Base-by-base conservation (phyloP, 179 eudicot genomes). In the Patellifolia procumbens region DNA sequence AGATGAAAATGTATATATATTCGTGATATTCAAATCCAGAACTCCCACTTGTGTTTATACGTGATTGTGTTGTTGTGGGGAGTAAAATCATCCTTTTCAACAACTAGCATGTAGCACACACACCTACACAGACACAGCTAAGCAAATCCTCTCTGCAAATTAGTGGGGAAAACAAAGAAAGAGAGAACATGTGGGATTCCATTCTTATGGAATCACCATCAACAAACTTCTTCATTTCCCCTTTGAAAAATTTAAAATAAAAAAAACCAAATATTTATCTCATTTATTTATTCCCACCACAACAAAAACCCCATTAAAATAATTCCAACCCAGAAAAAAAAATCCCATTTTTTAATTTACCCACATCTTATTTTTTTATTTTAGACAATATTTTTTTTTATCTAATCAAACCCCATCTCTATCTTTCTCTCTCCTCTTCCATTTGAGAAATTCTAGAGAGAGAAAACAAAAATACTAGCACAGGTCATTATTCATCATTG, bases 131-230 rank as follows among this genome's bases (percentile, higher is more conserved):
- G 2, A 4, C 8, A 67, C 68, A 43, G 34, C 70, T 64, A 64
- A 67, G 29, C 37, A 49, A 68, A 26, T 15, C 7, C 52, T 42
- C 29, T 32, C 24, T 65, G 49, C 49, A 37, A 37, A 19, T 3
- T 39, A 66, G 70, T 34, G 68, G 68, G 24, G 37, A 19, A 61
- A 8, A 61, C 1, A 62, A 16, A 66, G 13, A 66, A 2, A 45
- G 48, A 68, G 35, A 28, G 11, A 70, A 48, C 56, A 48, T 70
- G 73, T 55, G 80, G 76, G 78, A 79, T 74, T 79, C 78, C 68
- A 48, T 70, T 70, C 42, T 70, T 29, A 79, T 74, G 69, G 82
- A 79, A 73, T 73, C 77, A 73, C 59, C 73, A 68, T 56, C 79
- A 65, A 20, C 79, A 13, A 32, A 52, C 55, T 10, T 46, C 16